A percentile compares a stretch with the other conserved stretches of the same genome.
These are phyloP conservation scores for Coniosporium uncinatum DNA, from an alignment of 2,329 filamentous ascomycete species.

Conservation along the genomic window DNA sequence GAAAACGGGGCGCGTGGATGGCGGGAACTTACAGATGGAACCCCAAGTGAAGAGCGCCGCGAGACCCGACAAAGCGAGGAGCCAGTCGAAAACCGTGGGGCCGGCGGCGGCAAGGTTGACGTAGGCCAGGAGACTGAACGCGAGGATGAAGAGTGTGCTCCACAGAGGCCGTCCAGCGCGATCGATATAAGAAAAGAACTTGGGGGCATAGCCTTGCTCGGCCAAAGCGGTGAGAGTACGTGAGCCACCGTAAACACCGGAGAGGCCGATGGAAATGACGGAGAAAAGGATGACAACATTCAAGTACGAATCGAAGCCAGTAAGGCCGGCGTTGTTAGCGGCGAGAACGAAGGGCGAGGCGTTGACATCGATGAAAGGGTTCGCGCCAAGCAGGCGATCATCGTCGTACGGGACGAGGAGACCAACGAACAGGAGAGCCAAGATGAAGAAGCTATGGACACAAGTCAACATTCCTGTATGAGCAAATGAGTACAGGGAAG, in stretches of 20 bases:
- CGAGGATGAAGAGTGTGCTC: constrained; percentile 5
- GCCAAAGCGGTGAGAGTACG: constrained; percentile 9
- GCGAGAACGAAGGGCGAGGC: constrained; percentile 9
- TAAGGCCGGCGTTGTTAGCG: constrained; percentile 6
- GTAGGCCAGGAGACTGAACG: constrained; percentile 7
- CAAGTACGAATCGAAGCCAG: constrained; percentile 7
- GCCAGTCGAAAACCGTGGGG: constrained; percentile 7
- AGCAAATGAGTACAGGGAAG: too few relatives aligned
- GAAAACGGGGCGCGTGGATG: too few relatives aligned
- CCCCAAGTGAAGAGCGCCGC: constrained; percentile 8
- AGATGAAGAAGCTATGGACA: constrained; percentile 8
- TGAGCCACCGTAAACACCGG: constrained; percentile 8
- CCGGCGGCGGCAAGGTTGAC: constrained; percentile 5
- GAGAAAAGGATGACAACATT: constrained; percentile 9
- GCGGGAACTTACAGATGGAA: constrained; percentile 7
- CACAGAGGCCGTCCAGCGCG: constrained; percentile 5
- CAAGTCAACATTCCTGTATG: too few relatives aligned
- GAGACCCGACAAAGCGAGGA: constrained; percentile 6
- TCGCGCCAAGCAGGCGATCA: constrained; percentile 2
- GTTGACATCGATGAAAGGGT: constrained; percentile 1
- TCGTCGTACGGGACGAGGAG: constrained; percentile 7
- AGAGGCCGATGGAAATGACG: constrained; percentile 8
- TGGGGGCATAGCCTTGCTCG: constrained; percentile 9
- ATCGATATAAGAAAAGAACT: constrained; percentile 8
- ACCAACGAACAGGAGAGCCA: constrained; percentile 6